phyloP scores from a whole-genome alignment of 108 stramenopile species.

The Cyclotella sp. region DNA sequence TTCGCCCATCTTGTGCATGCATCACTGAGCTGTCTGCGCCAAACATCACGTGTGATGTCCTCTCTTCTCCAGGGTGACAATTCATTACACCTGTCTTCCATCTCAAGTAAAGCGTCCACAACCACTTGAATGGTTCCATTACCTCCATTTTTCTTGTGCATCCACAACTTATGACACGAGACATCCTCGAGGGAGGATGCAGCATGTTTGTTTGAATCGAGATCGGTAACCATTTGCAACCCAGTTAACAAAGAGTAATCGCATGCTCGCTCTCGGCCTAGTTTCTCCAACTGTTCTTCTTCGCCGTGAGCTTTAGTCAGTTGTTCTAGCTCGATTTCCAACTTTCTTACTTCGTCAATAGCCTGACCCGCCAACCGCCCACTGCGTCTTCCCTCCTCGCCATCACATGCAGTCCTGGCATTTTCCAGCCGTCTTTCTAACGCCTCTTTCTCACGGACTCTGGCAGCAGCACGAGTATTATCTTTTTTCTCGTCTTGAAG shows the following conservation, averaged over 20 bases:
- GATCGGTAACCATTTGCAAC: conserved; percentile 56
- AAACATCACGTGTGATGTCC: conserved; percentile 56
- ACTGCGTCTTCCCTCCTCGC: conserved; percentile 68
- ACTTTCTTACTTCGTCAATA: conserved; percentile 60
- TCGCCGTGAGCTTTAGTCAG: conserved; percentile 41
- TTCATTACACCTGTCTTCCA: conserved; percentile 69
- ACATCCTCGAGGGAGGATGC: conserved; percentile 21
- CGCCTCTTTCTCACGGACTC: conserved; percentile 60
- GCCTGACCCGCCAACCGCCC: conserved; percentile 71
- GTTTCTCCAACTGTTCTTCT: conserved; percentile 46
- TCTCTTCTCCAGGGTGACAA: conserved; percentile 63
- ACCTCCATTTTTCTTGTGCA: conserved; percentile 38
- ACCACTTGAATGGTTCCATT: conserved; percentile 69
- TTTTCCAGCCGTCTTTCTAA: conserved; percentile 66
- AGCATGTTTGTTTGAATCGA: conserved; percentile 38
- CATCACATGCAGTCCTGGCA: conserved; percentile 61
- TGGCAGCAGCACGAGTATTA: conserved; percentile 42
- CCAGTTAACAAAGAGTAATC: conserved; percentile 71
- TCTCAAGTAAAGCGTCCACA: conserved; percentile 60
- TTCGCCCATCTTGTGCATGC: conserved; percentile 66
- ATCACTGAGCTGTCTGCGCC: conserved; percentile 66
- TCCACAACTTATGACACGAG: conserved; percentile 46
- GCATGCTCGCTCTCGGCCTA: conserved; percentile 38
- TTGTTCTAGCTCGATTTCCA: conserved; percentile 57
- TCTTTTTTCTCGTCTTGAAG: conserved; percentile 78